Base-by-base conservation (phyloP, 2,329 filamentous ascomycete genomes). In the Aspergillus phoenicis region DNA sequence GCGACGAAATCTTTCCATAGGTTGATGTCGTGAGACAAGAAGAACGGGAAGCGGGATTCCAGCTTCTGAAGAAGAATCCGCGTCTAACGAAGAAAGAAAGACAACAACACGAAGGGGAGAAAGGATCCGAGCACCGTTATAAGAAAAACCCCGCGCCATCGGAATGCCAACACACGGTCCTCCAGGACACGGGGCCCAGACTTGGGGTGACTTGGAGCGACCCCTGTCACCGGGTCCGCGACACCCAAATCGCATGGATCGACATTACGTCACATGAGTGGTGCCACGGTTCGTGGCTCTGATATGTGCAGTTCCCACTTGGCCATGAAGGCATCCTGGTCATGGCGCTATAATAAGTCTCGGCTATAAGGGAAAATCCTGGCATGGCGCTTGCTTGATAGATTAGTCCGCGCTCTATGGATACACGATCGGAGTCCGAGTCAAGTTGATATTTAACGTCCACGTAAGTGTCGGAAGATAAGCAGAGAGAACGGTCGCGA, bases 81-180 rank as follows among this genome's bases (percentile, higher is more conserved):
- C 20, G 41, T 13, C 3, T 5, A 30, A 51, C 5, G n/a, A 49
- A 33, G 24, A 48, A 20, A 43, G 11, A 45, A 17, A 1, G 22
- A 17, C 8, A 30, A 33, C 26, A 10, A 10, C 15, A 17, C 26
- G 47, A 33, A 33, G 41, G 41, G 47, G 47, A 51, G 47, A 51
- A 51, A 28, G 47, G 47, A 51, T 33, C 47, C 47, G 47, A 51
- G 41, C 45, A 33, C 15, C 15, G n/a, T 51, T 51, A 51, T 51
- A 51, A 13, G 33, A 36, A 13, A 11, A 49, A 49, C 24, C 45
- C 45, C 45, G 24, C 24, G 11, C 15, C 24, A 17, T 30, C 24
- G 47, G 47, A 51, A 51, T 51, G 47, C 47, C 47, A 51, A n/a
- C 47, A 30, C 47, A 51, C 47, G 26, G 47, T 30, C 47, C 28